phyloP scores from a whole-genome alignment of 345 rosid species.

The Melaleuca alternifolia region DNA sequence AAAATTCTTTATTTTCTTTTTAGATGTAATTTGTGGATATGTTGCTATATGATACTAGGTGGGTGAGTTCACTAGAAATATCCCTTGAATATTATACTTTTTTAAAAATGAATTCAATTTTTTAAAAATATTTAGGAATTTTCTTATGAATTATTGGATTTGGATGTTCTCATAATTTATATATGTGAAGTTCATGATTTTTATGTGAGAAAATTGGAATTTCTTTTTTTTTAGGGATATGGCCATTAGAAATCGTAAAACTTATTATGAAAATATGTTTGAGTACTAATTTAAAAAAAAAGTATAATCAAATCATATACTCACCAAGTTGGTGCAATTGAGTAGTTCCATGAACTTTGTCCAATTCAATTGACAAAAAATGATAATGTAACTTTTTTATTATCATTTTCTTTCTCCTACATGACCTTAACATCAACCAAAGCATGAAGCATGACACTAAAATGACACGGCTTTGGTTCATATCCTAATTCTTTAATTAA shows the following conservation, averaged over 20 bases:
- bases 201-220: not conserved
- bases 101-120: not conserved
- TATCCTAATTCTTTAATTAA: too few species aligned
- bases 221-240: not conserved
- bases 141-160: not conserved
- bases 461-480: too few species aligned
- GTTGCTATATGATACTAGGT: not conserved
- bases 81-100: not conserved
- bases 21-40: not conserved
- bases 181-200: not conserved
- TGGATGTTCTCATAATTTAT: not conserved
- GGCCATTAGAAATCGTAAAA: not conserved
- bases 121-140: not conserved
- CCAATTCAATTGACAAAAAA: not conserved
- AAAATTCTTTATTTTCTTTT: not conserved
- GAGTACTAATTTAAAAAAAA: too few species aligned
- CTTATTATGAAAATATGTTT: not conserved
- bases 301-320: too few species aligned
- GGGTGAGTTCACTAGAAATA: not conserved
- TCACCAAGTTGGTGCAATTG: accelerated
- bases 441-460: not conserved
- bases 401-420: accelerated
- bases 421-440: not conserved
- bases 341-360: accelerated
- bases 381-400: not conserved